These are phyloP conservation scores for Fusarium keratoplasticum DNA, from an alignment of 2,329 filamentous ascomycete genomes.

Conservation along the genomic window DNA sequence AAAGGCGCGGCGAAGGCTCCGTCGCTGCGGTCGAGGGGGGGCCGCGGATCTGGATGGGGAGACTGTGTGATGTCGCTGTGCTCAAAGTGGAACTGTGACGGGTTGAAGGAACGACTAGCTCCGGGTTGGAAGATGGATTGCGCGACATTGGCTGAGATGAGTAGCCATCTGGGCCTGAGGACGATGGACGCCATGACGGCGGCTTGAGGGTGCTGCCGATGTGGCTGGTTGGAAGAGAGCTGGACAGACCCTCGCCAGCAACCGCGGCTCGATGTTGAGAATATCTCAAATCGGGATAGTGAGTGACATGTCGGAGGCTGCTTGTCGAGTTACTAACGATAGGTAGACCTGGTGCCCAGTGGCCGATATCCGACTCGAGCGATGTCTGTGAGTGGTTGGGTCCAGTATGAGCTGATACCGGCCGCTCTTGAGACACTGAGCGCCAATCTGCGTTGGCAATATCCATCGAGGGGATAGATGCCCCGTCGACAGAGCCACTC, in stretches of 20 bases:
- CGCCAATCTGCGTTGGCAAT: constrained; percentile 27
- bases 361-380: constrained; percentile 23
- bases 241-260: constrained; percentile 22
- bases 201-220: constrained; percentile 30
- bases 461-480: constrained; percentile 18
- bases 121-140: constrained; percentile 29
- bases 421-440: constrained; percentile 9
- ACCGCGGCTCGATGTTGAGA: constrained; percentile 17
- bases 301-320: constrained; percentile 8
- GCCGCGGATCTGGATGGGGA: constrained; percentile 12
- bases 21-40: constrained; percentile 32
- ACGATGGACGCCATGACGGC: constrained; percentile 16
- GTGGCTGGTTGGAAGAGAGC: constrained; percentile 29
- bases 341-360: constrained; percentile 30
- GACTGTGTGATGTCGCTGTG: not conserved
- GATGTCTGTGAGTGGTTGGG: constrained; percentile 26
- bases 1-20: constrained; percentile 32
- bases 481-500: constrained; percentile 13
- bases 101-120: not conserved
- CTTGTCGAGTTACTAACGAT: constrained; percentile 29
- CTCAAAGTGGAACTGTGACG: constrained; percentile 2
- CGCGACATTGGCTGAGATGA: constrained; percentile 37
- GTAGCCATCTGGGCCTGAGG: constrained; percentile 26
- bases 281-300: not conserved
- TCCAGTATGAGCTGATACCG: not conserved